Evolutionary conservation across 2,329 filamentous ascomycete genomes (phyloP).

Genomic region (Claviceps purpurea): DNA sequence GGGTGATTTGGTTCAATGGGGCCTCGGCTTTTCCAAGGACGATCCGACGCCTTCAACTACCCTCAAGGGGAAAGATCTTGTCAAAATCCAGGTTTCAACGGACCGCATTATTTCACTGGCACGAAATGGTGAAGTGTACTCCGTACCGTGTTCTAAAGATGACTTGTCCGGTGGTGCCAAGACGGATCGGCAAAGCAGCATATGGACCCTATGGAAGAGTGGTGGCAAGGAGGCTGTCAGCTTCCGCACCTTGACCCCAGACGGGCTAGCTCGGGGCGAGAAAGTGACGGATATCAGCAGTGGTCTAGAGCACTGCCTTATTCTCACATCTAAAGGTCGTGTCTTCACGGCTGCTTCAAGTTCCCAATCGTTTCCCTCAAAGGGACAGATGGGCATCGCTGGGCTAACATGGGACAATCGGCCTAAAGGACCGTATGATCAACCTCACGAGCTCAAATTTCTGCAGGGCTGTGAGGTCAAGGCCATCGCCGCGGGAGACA

Average conservation of each 20-base stretch:
- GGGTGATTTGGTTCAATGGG: conserved; percentile 89
- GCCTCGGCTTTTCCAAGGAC: conserved; percentile 56
- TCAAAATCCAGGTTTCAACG: conserved; percentile 61
- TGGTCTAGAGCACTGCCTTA: conserved; percentile 73
- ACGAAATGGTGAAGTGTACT: conserved; percentile 66
- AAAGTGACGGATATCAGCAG: conserved; percentile 60
- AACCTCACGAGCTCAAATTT: conserved; percentile 63
- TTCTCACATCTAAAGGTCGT: conserved; percentile 73
- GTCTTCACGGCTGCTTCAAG: conserved; percentile 82
- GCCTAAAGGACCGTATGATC: conserved; percentile 65
- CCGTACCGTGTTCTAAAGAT: conserved; percentile 59
- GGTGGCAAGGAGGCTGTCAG: conserved; percentile 33
- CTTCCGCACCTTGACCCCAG: conserved; percentile 60
- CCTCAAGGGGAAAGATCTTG: conserved; percentile 67
- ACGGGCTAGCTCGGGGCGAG: conserved; percentile 52
- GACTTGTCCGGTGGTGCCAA: conserved; percentile 58
- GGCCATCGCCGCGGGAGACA: conserved; percentile 72
- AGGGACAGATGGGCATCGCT: conserved; percentile 77
- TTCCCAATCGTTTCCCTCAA: conserved; percentile 61
- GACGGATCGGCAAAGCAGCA: conserved; percentile 35
- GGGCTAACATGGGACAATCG: conserved; percentile 69
- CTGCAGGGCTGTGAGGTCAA: conserved; percentile 58
- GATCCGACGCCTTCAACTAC: conserved; percentile 54
- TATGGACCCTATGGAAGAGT: conserved; percentile 61
- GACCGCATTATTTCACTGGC: conserved; percentile 75